phyloP scores from a whole-genome alignment of 1,139 yeast genomes.

The Yamadazyma pseudoaaseri region DNA sequence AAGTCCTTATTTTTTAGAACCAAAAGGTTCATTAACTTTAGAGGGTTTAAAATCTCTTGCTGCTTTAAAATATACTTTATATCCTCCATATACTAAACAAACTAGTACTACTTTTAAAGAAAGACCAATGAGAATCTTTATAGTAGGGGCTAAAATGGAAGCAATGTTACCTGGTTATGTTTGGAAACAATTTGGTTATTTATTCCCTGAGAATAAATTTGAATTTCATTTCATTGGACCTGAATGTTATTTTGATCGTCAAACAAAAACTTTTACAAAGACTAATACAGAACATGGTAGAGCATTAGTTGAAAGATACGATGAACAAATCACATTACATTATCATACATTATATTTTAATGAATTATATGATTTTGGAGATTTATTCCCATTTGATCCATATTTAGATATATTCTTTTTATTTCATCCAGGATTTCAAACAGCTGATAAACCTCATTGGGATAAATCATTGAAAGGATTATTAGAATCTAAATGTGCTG shows the following conservation, averaged over 20 bases:
- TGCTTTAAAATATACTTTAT: conserved; percentile 85
- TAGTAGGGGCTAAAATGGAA: conserved; percentile 91
- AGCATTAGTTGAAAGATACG: conserved; percentile 72
- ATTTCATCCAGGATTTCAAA: conserved; percentile 93
- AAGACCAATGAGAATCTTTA: conserved; percentile 84
- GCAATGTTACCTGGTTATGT: conserved; percentile 92
- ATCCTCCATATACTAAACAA: conserved; percentile 62
- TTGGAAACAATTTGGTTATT: conserved; percentile 89
- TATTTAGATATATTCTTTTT: conserved; percentile 87
- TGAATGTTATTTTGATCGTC: conserved; percentile 74
- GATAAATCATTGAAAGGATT: conserved; percentile 79
- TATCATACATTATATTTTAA: conserved; percentile 92
- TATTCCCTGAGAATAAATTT: conserved; percentile 79
- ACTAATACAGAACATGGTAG: conserved; percentile 45
- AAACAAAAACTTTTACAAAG: conserved; percentile 35
- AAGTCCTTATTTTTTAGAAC: conserved; percentile 79
- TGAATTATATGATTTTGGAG: conserved; percentile 85
- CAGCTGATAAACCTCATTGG: conserved; percentile 83
- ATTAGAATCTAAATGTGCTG: conserved; percentile 88
- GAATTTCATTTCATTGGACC: conserved; percentile 95
- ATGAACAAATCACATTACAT: conserved; percentile 70
- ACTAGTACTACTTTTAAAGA: conserved; percentile 58
- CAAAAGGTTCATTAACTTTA: conserved; percentile 82
- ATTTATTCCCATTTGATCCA: conserved; percentile 97
- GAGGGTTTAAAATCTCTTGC: conserved; percentile 94